Conservation (phyloP, 1,284 basidiomycete species). For the Volvariella volvacea region DNA sequence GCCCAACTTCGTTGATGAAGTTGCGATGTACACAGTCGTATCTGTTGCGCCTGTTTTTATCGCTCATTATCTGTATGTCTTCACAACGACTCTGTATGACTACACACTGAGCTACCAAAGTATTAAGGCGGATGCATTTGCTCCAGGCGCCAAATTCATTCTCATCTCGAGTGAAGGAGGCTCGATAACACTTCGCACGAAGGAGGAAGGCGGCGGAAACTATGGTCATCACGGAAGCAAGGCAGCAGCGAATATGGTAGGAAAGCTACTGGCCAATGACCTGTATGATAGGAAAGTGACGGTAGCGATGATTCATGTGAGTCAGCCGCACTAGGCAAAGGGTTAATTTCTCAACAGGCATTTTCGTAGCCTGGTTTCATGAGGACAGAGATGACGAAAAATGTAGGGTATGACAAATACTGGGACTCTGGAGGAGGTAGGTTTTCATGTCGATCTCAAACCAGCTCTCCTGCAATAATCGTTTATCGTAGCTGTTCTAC, state of each 20-base stretch:
- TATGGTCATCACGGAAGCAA: conserved; percentile 44
- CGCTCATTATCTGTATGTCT: conserved; percentile 23
- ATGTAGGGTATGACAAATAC: conserved; percentile 35
- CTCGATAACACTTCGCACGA: conserved; percentile 33
- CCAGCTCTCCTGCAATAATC: background rate
- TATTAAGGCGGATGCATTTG: conserved; percentile 11
- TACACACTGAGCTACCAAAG: conserved; percentile 1
- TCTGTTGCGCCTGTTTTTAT: conserved; percentile 34
- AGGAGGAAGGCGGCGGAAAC: conserved; percentile 39
- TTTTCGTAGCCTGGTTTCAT: conserved; percentile 26
- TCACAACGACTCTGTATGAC: background rate
- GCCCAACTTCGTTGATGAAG: conserved; percentile 29
- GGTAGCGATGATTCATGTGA: conserved; percentile 38
- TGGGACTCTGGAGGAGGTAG: conserved; percentile 36
- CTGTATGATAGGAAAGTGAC: conserved; percentile 31
- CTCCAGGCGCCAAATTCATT: conserved; percentile 26
- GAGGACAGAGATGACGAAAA: conserved; percentile 39
- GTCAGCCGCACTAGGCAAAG: too few relatives aligned
- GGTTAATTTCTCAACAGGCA: too few relatives aligned
- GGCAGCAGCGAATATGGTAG: conserved; percentile 42
- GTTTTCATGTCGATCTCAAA: background rate
- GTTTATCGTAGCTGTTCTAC: conserved; percentile 28
- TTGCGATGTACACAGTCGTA: conserved; percentile 39
- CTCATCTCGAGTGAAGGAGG: conserved; percentile 41
- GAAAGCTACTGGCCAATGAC: conserved; percentile 34